These are phyloP conservation scores for Plantago elongata DNA, from an alignment of 257 asterid species.

Conservation along the genomic window DNA sequence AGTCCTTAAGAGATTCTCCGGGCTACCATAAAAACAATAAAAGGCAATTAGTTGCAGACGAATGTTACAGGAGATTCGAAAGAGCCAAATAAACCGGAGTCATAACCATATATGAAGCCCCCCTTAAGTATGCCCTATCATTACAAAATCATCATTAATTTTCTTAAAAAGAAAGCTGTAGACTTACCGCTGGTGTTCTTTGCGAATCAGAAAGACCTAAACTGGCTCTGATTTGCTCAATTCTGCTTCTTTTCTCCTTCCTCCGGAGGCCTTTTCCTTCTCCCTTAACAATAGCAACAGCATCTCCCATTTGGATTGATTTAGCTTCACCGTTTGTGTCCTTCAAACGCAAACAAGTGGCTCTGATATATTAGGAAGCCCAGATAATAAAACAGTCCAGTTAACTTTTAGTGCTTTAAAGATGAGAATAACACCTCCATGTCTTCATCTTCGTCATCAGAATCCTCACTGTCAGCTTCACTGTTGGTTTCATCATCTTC, in stretches of 20 bases:
- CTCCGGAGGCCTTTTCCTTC: conserved; percentile 76
- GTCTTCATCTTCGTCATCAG: conserved; percentile 54
- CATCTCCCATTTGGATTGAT: conserved; percentile 67
- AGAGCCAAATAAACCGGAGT: background rate
- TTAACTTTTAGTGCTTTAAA: conserved; percentile 14
- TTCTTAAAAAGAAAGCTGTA: background rate
- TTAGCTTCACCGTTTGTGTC: conserved; percentile 37
- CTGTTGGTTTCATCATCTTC: conserved; percentile 53
- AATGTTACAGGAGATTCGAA: background rate
- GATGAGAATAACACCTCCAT: conserved; percentile 48
- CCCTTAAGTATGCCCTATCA: background rate
- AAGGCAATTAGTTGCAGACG: conserved; percentile 11
- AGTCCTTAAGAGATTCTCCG: conserved; percentile 88
- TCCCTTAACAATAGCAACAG: conserved; percentile 86
- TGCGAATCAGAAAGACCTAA: conserved; percentile 98
- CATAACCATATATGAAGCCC: background rate
- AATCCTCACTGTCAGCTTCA: conserved; percentile 57
- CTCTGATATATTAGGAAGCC: conserved; percentile 4
- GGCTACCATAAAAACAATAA: conserved; percentile 43
- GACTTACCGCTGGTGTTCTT: conserved; percentile 81
- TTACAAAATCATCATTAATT: background rate
- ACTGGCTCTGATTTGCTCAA: conserved; percentile 93
- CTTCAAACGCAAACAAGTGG: conserved; percentile 30
- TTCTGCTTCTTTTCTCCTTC: conserved; percentile 83
- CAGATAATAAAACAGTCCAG: background rate